Evolutionary conservation across 139 green algal genomes (phyloP).

Genomic region (Desmodesmus armatus): DNA sequence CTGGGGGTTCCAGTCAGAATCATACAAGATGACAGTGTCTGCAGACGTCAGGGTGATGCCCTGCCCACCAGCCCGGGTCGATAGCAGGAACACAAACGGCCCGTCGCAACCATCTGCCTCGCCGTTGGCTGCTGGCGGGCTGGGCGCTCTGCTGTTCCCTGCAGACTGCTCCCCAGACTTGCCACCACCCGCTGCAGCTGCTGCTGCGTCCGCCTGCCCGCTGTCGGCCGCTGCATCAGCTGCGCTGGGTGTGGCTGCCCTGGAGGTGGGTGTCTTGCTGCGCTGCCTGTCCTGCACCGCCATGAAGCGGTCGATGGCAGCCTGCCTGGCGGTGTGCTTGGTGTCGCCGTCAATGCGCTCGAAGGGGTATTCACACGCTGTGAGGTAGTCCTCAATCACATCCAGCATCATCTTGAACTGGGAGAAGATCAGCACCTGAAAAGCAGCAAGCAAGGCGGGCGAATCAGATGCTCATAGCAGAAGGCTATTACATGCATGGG

Average conservation of each 20-base stretch:
- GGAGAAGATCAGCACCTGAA: constrained; percentile 90
- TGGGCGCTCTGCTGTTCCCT: neutral
- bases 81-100: constrained; percentile 94
- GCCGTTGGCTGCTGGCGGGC: neutral
- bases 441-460: neutral
- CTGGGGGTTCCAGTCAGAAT: constrained; percentile 95
- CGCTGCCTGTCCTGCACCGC: neutral
- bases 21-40: constrained; percentile 96
- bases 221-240: constrained; percentile 9
- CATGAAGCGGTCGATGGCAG: constrained; percentile 87
- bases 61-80: constrained; percentile 92
- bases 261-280: neutral
- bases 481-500: neutral
- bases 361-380: constrained; percentile 56
- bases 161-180: neutral
- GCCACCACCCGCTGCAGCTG: neutral
- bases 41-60: constrained; percentile 97
- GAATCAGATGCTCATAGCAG: no score
- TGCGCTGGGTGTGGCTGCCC: neutral
- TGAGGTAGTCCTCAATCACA: constrained; percentile 89
- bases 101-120: constrained; percentile 29
- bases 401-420: constrained; percentile 95
- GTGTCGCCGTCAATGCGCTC: constrained; percentile 90
- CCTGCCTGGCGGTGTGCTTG: constrained; percentile 75
- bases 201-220: neutral